Base-by-base conservation (phyloP, 1,139 yeast genomes). In the Nakaseomyces delphensis region DNA sequence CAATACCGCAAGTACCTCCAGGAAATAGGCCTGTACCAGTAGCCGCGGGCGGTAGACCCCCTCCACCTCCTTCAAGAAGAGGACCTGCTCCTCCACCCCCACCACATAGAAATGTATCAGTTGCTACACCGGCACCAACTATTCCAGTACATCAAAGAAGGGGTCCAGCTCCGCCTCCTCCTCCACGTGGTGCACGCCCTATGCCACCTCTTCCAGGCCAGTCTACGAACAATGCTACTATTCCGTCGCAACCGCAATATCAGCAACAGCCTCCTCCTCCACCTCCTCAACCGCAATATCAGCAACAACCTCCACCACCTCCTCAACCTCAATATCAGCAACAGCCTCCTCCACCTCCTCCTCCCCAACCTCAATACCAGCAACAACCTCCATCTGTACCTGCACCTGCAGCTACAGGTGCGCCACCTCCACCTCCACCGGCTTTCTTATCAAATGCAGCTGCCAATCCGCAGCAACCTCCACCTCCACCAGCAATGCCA, bases 1-100 rank as follows among this genome's bases (percentile, higher is more conserved):
- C 65, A 6, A 66, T 68, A 8, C 65, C 69, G 18, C 65, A 67
- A 6, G 68, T 71, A 7, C 64, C 68, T 13, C 59, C 63, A 36
- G 59, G 67, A 21, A 63, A 62, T 43, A 60, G 57, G 25, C 57
- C 60, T 25, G 59, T 57, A 5, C 62, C 67, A 46, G 53, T 21
- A 49, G 40, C 10, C 21, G 41, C 31, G 6, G 38, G 41, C 30
- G 46, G 53, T n/a, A 54, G 55, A 10, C 51, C 55, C 47, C 70
- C 73, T 8, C 67, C 67, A 16, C 59, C 65, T 19, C 62, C 66
- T 7, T 55, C 64, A 11, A 48, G 52, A 36, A 56, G 64, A 23
- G 57, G 51, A 10, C 57, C 59, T 11, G 56, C 55, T 1, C 56
- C 60, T 3, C 51, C 60, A 7, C 60, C 64, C 10, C 57, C 58